Percentiles rank a stretch among this genome's conserved stretches.
phyloP scores from a whole-genome alignment of 441 rosid genomes.

The Euphorbia schlechtendalii region DNA sequence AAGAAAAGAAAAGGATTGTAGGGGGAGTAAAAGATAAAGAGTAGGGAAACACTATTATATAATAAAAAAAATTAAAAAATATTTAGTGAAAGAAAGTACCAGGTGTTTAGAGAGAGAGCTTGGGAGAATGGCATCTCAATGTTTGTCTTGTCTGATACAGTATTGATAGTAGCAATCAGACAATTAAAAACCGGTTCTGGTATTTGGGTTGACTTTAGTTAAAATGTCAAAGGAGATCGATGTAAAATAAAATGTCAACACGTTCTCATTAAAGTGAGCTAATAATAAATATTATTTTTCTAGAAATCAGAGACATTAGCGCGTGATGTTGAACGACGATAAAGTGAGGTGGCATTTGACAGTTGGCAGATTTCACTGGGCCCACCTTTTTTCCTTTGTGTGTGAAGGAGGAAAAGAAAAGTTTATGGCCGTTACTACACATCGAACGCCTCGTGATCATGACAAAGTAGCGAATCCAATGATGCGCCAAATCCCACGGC shows the following conservation, averaged over 20 bases:
- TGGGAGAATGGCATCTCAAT: slow-evolving; percentile 51
- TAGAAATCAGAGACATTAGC: slow-evolving; percentile 10
- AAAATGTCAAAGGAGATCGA: slow-evolving; percentile 47
- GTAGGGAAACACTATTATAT: slow-evolving; percentile 25
- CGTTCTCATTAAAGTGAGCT: slow-evolving; percentile 10
- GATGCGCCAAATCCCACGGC: slow-evolving; percentile 19
- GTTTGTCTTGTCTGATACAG: slow-evolving; percentile 38
- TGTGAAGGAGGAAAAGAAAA: neutral
- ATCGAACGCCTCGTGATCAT: slow-evolving; percentile 28
- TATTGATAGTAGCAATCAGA: neutral
- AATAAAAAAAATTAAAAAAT: neutral
- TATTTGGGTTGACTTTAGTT: slow-evolving; percentile 35
- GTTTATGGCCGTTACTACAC: slow-evolving; percentile 16
- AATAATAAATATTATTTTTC: neutral
- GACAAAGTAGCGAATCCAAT: slow-evolving; percentile 20
- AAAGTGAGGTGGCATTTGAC: slow-evolving; percentile 22
- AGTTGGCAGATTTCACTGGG: slow-evolving; percentile 32
- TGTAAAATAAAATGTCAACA: slow-evolving; percentile 28
- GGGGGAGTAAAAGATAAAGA: slow-evolving; percentile 22
- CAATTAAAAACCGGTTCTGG: slow-evolving; percentile 28
- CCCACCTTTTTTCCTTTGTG: slow-evolving; percentile 9
- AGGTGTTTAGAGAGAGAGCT: neutral
- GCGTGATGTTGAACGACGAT: slow-evolving; percentile 21
- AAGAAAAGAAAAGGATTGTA: slow-evolving; percentile 18
- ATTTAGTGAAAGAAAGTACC: too few species aligned